Conservation (phyloP, 1,284 basidiomycete genomes). For the Anthracocystis panici-leucophaei region DNA sequence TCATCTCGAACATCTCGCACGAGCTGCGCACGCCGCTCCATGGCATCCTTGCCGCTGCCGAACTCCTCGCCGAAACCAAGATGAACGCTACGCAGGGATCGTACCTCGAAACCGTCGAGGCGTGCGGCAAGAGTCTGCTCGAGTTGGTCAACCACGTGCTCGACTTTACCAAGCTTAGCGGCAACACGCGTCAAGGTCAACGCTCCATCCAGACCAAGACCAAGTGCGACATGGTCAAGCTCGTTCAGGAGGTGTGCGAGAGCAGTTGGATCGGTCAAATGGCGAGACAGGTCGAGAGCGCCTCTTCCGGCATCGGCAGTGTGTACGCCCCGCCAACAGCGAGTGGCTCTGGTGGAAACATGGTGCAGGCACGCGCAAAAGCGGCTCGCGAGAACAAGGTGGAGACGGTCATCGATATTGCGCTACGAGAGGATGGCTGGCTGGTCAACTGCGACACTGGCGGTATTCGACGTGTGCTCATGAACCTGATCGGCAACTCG, state of each 20-base stretch:
- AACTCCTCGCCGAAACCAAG: constrained; percentile 84
- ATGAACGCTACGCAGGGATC: constrained; percentile 85
- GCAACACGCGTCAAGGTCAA: constrained; percentile 72
- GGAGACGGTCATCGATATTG: constrained; percentile 90
- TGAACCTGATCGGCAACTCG: constrained; percentile 94
- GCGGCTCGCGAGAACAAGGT: constrained; percentile 72
- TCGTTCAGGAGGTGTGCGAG: constrained; percentile 94
- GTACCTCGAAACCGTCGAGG: constrained; percentile 80
- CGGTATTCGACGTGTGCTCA: constrained; percentile 88
- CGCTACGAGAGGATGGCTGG: constrained; percentile 82
- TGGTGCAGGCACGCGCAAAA: constrained; percentile 35
- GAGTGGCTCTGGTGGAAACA: constrained; percentile 7
- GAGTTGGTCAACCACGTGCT: constrained; percentile 90
- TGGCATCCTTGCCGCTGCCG: constrained; percentile 85
- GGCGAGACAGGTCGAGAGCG: constrained; percentile 75
- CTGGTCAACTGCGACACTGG: constrained; percentile 88
- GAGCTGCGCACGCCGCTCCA: constrained; percentile 74
- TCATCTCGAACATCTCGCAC: constrained; percentile 94
- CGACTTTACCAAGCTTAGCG: constrained; percentile 94
- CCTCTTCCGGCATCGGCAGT: constrained; percentile 80
- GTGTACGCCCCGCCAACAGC: constrained; percentile 80
- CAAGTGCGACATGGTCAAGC: constrained; percentile 79
- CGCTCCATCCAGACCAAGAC: constrained; percentile 32
- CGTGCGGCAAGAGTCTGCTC: constrained; percentile 72
- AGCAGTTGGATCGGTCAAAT: constrained; percentile 94